Evolutionary conservation across 2,329 filamentous ascomycete genomes (phyloP).

Genomic region (Apiospora arundinis): DNA sequence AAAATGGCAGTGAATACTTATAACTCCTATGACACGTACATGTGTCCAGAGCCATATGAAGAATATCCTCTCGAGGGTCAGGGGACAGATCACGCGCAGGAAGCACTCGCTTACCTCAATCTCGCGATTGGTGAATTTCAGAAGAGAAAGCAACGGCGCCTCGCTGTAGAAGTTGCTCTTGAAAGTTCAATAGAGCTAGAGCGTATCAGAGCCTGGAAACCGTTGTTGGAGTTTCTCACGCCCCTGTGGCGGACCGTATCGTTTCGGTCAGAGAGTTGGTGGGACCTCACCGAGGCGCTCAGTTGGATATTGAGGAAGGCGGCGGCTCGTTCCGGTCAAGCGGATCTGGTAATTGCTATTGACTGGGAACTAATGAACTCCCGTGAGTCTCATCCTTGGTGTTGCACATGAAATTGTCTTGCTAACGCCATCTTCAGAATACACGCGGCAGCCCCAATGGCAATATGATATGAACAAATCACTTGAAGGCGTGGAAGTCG

Average conservation of each 20-base stretch:
- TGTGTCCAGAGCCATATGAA: conserved; percentile 68
- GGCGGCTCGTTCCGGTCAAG: conserved; percentile 57
- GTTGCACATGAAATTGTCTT: neutral
- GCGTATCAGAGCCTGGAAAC: conserved; percentile 56
- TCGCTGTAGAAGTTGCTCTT: conserved; percentile 62
- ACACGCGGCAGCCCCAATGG: conserved; percentile 61
- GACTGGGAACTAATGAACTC: conserved; percentile 70
- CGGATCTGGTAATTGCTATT: conserved; percentile 63
- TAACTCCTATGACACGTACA: conserved; percentile 66
- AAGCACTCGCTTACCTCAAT: conserved; percentile 60
- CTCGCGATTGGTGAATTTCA: conserved; percentile 61
- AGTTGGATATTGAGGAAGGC: conserved; percentile 66
- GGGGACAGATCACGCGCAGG: conserved; percentile 60
- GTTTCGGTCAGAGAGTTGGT: conserved; percentile 66
- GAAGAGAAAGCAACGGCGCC: conserved; percentile 57
- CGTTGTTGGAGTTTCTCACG: conserved; percentile 58
- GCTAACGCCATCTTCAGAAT: conserved; percentile 49
- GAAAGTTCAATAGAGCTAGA: conserved; percentile 64
- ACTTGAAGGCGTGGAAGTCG: conserved; percentile 54
- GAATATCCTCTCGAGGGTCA: conserved; percentile 59
- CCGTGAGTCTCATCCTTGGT: conserved; percentile 49
- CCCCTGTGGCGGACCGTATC: conserved; percentile 64
- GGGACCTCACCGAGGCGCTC: conserved; percentile 63
- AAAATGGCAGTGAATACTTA: conserved; percentile 58
- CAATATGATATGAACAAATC: conserved; percentile 66